Base-by-base conservation (phyloP, 148 eudicot species). In the Hydrangea macrophylla region DNA sequence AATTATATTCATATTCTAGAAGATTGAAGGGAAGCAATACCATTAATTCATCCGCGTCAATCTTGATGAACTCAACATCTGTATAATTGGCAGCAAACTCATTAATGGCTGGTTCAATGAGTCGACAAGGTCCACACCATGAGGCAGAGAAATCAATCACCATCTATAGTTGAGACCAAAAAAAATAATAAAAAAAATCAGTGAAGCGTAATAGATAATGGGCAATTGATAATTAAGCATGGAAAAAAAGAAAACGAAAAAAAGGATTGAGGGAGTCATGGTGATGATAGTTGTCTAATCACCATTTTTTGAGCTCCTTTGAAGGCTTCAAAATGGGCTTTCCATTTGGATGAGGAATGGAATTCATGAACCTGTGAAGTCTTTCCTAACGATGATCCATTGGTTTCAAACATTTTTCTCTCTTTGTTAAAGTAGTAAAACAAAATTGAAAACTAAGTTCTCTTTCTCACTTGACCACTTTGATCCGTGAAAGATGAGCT, bases 31-130 rank as follows among this genome's bases (percentile, higher is more conserved):
- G 66, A 24, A 13, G 82, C 2, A 53, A 8, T 88, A 87, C 96
- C 75, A 72, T 42, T n/a, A 85, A 65, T 76, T 87, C 90, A 74
- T 90, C 92, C 1, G 85, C 90, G 32, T 90, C 88, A 24, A 90
- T 87, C 81, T 78, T 87, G 73, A 90, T 70, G 75, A 90, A 85
- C 31, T 86, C 82, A 5, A 82, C 83, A 48, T 81, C 82, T 23
- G 78, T 61, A 65, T 75, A 86, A 54, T 77, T 82, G 30, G 58
- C 74, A 25, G 96, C 88, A 48, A 87, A 74, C 12, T 84, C 88
- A 22, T 79, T 62, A 67, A 87, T 27, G 27, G 78, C 64, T 11
- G 92, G 92, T 44, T 79, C 85, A 73, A 90, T 90, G 39, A 27
- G 30, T 32, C 61, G 53, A 40, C 96, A 89, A 10, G 90, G 86